Evolutionary conservation across 495 filamentous ascomycete genomes (phyloP).

Genomic region (Tricharina praecox): DNA sequence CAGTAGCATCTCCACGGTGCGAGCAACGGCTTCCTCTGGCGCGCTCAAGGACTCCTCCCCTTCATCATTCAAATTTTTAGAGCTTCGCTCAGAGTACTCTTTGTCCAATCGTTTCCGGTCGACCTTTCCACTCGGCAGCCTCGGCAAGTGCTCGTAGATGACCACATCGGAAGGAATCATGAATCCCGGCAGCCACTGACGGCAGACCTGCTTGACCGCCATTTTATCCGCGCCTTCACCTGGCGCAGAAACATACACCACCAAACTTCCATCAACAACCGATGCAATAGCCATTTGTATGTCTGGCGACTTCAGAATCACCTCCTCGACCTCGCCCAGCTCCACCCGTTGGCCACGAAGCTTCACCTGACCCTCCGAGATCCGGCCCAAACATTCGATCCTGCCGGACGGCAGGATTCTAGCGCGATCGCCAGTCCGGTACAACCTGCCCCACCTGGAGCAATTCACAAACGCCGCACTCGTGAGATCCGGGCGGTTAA

Average conservation of each 20-base stretch:
- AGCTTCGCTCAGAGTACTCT: slow-evolving; percentile 32
- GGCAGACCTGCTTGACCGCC: slow-evolving; percentile 40
- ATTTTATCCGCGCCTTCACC: slow-evolving; percentile 24
- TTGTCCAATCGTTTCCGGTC: slow-evolving; percentile 47
- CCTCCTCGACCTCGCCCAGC: slow-evolving; percentile 66
- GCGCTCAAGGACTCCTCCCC: slow-evolving; percentile 21
- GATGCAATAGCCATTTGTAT: slow-evolving; percentile 40
- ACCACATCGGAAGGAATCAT: slow-evolving; percentile 63
- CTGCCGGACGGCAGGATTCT: slow-evolving; percentile 47
- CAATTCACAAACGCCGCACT: slow-evolving; percentile 42
- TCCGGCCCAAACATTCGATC: slow-evolving; percentile 68
- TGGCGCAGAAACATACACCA: slow-evolving; percentile 47
- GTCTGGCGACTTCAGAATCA: slow-evolving; percentile 37
- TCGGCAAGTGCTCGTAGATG: slow-evolving; percentile 43
- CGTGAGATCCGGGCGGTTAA: slow-evolving; percentile 68
- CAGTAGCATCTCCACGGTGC: slow-evolving; percentile 34
- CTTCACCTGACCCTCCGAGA: slow-evolving; percentile 64
- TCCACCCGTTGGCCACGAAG: slow-evolving; percentile 67
- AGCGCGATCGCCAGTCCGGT: slow-evolving; percentile 75
- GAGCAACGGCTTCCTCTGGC: slow-evolving; percentile 33
- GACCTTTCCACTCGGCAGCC: slow-evolving; percentile 61
- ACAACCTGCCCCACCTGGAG: slow-evolving; percentile 39
- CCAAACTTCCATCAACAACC: slow-evolving; percentile 42
- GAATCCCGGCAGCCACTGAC: slow-evolving; percentile 52
- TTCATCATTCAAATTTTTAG: slow-evolving; percentile 20